These are phyloP conservation scores for Orychophragmus violaceus DNA, from an alignment of 345 rosid genomes.

Conservation along the genomic window DNA sequence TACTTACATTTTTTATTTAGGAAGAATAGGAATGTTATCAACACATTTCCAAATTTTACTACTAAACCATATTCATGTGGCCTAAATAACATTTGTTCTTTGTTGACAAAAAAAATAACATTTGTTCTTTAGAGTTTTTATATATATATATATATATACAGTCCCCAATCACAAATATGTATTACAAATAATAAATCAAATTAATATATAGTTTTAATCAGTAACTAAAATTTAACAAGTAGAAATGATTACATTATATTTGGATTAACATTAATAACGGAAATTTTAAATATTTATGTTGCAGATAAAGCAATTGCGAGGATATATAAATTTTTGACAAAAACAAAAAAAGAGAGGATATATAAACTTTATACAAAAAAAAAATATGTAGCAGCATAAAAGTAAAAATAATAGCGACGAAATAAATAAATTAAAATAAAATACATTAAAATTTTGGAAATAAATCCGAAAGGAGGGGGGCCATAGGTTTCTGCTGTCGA, in stretches of 20 bases:
- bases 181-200: neutral
- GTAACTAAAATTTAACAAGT: neutral
- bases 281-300: neutral
- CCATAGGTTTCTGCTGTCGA: constrained; percentile 31
- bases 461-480: constrained; percentile 23
- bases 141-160: neutral
- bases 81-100: no score
- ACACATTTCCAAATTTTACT: no score
- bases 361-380: no score
- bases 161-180: neutral
- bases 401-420: neutral
- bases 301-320: neutral
- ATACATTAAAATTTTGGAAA: neutral
- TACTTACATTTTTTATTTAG: no score
- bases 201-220: neutral
- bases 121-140: no score
- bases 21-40: no score
- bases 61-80: no score
- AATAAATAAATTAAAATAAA: neutral
- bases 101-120: no score
- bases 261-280: neutral
- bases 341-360: no score
- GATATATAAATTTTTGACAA: no score
- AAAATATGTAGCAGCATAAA: neutral
- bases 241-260: neutral